Conservation (phyloP, 129 eudicot genomes). For the Flaveria trinervia region DNA sequence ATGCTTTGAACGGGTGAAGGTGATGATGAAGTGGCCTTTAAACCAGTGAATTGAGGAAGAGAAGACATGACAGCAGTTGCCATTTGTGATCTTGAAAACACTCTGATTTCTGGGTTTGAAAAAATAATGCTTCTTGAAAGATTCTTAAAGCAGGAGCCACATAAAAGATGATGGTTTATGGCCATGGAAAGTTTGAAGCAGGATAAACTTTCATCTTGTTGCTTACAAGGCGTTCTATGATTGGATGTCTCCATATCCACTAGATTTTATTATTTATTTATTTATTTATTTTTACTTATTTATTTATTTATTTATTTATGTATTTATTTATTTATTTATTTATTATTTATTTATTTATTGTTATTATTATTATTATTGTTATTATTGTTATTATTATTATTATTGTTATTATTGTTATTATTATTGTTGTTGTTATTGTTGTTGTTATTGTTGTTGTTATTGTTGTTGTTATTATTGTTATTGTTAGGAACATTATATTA, state of each 20-base stretch:
- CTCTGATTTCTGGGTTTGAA: slow-evolving; percentile 7
- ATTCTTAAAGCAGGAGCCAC: slow-evolving; percentile 47
- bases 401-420: background rate
- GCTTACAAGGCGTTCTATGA: slow-evolving; percentile 56
- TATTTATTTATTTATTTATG: no score
- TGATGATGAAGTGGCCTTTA: slow-evolving; percentile 53
- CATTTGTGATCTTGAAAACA: slow-evolving; percentile 40
- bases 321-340: no score
- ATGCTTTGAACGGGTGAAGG: slow-evolving; percentile 50
- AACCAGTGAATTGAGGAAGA: slow-evolving; percentile 81
- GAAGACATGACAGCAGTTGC: slow-evolving; percentile 69
- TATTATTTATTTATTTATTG: background rate
- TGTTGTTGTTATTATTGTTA: background rate
- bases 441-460: background rate
- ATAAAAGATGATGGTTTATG: slow-evolving; percentile 42
- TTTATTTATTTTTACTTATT: no score
- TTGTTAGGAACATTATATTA: no score
- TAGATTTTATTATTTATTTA: slow-evolving; percentile 42
- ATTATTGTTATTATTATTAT: background rate
- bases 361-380: background rate
- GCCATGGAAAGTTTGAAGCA: slow-evolving; percentile 35
- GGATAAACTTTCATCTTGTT: slow-evolving; percentile 63
- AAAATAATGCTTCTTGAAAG: slow-evolving; percentile 12
- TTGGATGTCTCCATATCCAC: slow-evolving; percentile 54
- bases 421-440: background rate